phyloP scores from a whole-genome alignment of 345 rosid species.

The Theobroma cacao region DNA sequence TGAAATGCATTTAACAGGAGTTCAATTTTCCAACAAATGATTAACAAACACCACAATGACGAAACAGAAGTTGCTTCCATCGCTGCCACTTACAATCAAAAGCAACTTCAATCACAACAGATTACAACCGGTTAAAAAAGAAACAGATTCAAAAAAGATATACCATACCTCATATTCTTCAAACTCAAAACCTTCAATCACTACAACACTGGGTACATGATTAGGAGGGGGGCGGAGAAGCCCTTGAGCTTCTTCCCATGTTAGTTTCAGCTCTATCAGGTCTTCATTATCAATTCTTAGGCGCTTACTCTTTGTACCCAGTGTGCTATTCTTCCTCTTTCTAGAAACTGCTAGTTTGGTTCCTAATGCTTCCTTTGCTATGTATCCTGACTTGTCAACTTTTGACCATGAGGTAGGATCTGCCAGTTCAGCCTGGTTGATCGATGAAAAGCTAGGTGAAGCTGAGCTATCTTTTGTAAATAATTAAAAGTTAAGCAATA shows the following conservation, averaged over 20 bases:
- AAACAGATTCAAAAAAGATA: neutral
- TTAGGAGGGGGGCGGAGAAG: constrained; percentile 82
- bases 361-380: constrained; percentile 66
- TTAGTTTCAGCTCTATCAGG: constrained; percentile 66
- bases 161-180: constrained; percentile 86
- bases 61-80: neutral
- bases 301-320: constrained; percentile 77
- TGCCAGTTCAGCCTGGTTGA: constrained; percentile 61
- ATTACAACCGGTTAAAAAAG: constrained; percentile 9
- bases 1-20: neutral
- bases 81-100: neutral
- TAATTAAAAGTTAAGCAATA: constrained; percentile 28
- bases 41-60: neutral
- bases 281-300: constrained; percentile 74
- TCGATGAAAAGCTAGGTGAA: constrained; percentile 30
- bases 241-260: constrained; percentile 96
- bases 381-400: constrained; percentile 66
- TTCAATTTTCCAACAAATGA: neutral
- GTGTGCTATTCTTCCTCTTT: constrained; percentile 69
- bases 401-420: constrained; percentile 65
- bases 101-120: neutral
- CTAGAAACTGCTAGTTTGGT: constrained; percentile 43
- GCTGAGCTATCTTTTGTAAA: constrained; percentile 19
- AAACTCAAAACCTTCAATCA: constrained; percentile 82
- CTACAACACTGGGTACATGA: constrained; percentile 54